These are phyloP conservation scores for Globisporangium takayamanum DNA, from an alignment of 352 stramenopile genomes.

Conservation along the genomic window DNA sequence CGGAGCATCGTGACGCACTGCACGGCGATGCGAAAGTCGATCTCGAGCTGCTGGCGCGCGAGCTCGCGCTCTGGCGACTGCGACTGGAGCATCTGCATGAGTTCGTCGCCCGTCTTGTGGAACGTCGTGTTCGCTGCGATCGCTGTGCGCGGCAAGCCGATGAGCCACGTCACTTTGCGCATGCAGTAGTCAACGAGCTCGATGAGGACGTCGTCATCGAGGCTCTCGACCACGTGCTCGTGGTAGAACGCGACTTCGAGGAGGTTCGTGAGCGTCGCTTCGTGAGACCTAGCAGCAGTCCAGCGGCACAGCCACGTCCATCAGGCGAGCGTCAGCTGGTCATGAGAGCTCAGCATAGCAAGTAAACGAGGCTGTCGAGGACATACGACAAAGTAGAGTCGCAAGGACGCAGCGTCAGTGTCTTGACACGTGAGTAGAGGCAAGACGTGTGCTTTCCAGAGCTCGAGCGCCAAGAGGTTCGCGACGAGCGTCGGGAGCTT, in stretches of 20 bases:
- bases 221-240: constrained; percentile 81
- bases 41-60: constrained; percentile 66
- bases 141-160: constrained; percentile 47
- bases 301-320: background rate
- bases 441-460: constrained; percentile 85
- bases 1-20: constrained; percentile 85
- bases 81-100: constrained; percentile 58
- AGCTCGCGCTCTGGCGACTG: constrained; percentile 56
- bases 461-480: constrained; percentile 86
- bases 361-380: too few species aligned
- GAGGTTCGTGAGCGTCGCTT: constrained; percentile 85
- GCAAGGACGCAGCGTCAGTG: constrained; percentile 55
- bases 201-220: constrained; percentile 86
- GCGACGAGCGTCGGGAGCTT: constrained; percentile 86
- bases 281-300: constrained; percentile 59
- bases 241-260: constrained; percentile 88
- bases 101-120: constrained; percentile 61
- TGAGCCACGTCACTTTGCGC: constrained; percentile 86
- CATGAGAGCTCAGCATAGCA: background rate
- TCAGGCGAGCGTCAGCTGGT: background rate
- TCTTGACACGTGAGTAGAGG: constrained; percentile 49
- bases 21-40: constrained; percentile 84
- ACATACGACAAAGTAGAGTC: constrained; percentile 89
- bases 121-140: constrained; percentile 58
- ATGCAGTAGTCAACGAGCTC: constrained; percentile 93